phyloP scores from a whole-genome alignment of 768 basidiomycete species.

The Albatrellus ellisii region DNA sequence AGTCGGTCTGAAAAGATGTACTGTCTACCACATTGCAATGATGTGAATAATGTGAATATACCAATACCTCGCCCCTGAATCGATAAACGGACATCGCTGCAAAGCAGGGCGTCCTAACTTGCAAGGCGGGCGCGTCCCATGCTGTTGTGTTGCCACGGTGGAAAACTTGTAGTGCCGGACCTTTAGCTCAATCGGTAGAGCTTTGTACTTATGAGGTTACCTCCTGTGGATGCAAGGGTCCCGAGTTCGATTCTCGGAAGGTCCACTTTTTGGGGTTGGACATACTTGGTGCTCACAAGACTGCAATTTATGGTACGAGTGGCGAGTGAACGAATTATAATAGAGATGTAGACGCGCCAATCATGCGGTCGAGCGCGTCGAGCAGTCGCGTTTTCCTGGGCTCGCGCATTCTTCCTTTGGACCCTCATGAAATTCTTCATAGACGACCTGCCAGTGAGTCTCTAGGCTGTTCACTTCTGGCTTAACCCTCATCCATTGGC shows the following conservation, averaged over 20 bases:
- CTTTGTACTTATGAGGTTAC: conserved; percentile 49
- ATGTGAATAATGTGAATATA: no score
- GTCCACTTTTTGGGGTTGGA: conserved; percentile 30
- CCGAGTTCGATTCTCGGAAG: conserved; percentile 53
- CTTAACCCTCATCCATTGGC: conserved; percentile 4
- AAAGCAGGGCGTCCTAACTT: no score
- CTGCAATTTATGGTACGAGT: no score
- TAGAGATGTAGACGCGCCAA: background rate
- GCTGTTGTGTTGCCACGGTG: background rate
- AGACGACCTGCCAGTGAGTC: conserved; percentile 31
- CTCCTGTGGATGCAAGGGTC: conserved; percentile 38
- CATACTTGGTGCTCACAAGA: no score
- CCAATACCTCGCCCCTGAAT: no score
- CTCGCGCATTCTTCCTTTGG: no score
- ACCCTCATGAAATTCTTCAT: conserved; percentile 26
- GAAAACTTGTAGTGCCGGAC: conserved; percentile 17
- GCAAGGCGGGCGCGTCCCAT: conserved; percentile 8
- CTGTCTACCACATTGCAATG: no score
- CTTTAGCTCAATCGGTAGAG: conserved; percentile 53
- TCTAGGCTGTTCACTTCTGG: background rate
- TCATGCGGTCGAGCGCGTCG: no score
- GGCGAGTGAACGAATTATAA: background rate
- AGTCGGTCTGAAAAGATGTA: no score
- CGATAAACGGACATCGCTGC: no score
- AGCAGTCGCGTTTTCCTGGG: no score